A percentile compares a stretch with the other conserved stretches of the same genome.
Conservation (phyloP, 2,329 filamentous ascomycete genomes). For the Xylariaceae sp. region DNA sequence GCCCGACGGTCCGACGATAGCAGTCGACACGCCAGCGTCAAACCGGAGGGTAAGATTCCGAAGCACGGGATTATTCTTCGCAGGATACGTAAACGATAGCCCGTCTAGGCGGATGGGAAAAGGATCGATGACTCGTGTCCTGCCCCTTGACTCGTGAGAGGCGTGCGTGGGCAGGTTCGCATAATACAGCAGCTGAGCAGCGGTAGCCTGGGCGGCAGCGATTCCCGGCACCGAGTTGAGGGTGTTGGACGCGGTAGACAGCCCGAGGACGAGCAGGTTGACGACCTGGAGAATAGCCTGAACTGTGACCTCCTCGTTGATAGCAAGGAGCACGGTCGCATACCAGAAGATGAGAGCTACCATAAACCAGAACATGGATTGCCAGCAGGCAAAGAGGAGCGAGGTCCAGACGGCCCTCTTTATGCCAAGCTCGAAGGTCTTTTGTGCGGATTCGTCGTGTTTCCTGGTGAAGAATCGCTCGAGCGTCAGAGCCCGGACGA, state of each 20-base stretch:
- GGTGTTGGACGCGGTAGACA: conserved; percentile 71
- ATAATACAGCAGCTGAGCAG: conserved; percentile 71
- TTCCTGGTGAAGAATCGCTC: conserved; percentile 72
- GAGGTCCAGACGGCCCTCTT: conserved; percentile 69
- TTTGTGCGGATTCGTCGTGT: conserved; percentile 54
- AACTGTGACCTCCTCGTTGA: conserved; percentile 49
- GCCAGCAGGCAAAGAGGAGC: conserved; percentile 75
- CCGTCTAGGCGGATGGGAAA: conserved; percentile 57
- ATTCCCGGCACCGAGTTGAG: conserved; percentile 80
- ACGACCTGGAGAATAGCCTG: conserved; percentile 72
- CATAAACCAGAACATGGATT: conserved; percentile 71
- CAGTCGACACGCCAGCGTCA: conserved; percentile 64
- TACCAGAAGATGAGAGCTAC: conserved; percentile 85
- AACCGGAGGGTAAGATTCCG: conserved; percentile 68
- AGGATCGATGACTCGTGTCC: conserved; percentile 36
- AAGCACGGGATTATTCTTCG: conserved; percentile 56
- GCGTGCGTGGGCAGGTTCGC: conserved; percentile 57
- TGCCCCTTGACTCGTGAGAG: conserved; percentile 61
- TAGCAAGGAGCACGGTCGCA: conserved; percentile 65
- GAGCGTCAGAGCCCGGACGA: conserved; percentile 74
- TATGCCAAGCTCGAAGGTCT: conserved; percentile 63
- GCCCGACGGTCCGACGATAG: conserved; percentile 82
- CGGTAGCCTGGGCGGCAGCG: conserved; percentile 71
- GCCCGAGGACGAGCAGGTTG: conserved; percentile 80
- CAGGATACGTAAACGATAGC: conserved; percentile 74